A percentile compares a stretch with the other conserved stretches of the same genome.
These are phyloP conservation scores for Populus deltoides DNA, from an alignment of 345 rosid genomes.

Conservation along the genomic window DNA sequence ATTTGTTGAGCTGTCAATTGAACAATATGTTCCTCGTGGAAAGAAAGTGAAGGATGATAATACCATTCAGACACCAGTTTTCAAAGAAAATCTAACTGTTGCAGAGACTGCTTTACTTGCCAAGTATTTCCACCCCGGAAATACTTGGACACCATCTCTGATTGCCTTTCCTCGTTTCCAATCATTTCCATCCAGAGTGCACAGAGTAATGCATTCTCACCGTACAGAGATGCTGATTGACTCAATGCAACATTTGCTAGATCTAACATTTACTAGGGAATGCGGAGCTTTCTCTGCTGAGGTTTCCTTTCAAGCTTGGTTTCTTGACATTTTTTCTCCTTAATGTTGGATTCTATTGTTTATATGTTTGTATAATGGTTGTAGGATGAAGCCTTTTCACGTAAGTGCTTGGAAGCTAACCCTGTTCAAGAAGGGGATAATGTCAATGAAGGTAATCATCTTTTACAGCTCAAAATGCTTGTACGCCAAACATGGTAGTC, in stretches of 20 bases:
- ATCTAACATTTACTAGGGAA: slow-evolving; percentile 37
- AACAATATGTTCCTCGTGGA: too few species aligned
- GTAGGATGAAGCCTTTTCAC: slow-evolving; percentile 48
- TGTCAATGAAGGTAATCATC: slow-evolving; percentile 33
- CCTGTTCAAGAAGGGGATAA: slow-evolving; percentile 24
- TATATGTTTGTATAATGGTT: slow-evolving; percentile 29
- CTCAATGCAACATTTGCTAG: slow-evolving; percentile 79
- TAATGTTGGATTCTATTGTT: background rate
- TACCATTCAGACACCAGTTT: slow-evolving; percentile 39
- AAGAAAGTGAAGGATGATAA: slow-evolving; percentile 52
- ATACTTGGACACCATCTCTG: slow-evolving; percentile 64
- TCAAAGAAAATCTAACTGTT: slow-evolving; percentile 41
- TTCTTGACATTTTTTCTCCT: slow-evolving; percentile 5
- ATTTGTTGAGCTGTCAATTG: too few species aligned
- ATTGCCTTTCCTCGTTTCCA: slow-evolving; percentile 89
- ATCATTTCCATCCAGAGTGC: slow-evolving; percentile 73
- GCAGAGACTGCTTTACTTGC: slow-evolving; percentile 56
- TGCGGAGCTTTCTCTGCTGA: slow-evolving; percentile 34
- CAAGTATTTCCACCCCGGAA: slow-evolving; percentile 60
- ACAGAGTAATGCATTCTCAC: slow-evolving; percentile 73
- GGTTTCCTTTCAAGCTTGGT: slow-evolving; percentile 41
- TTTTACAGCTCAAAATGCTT: background rate
- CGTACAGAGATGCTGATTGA: slow-evolving; percentile 77
- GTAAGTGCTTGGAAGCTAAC: slow-evolving; percentile 36
- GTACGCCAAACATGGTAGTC: background rate